These are phyloP conservation scores for Spathaspora arborariae DNA, from an alignment of 805 yeast species.

Conservation along the genomic window DNA sequence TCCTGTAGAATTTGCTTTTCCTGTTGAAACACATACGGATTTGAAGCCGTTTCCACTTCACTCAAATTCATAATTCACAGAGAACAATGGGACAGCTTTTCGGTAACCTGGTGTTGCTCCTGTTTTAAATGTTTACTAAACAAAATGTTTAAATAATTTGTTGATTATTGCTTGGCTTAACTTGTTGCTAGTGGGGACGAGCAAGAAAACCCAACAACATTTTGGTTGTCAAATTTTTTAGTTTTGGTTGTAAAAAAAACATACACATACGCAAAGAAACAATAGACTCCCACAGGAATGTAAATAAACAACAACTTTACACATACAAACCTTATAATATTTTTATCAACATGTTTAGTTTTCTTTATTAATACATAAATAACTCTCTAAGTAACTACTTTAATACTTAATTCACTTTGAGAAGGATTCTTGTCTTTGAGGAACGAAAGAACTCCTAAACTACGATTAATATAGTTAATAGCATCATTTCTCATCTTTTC, in stretches of 20 bases:
- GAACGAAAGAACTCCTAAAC: constrained; percentile 39
- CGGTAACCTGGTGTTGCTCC: neutral
- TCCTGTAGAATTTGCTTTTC: neutral
- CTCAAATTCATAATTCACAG: neutral
- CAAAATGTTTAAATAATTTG: neutral
- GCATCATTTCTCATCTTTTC: constrained; percentile 50
- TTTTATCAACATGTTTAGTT: too few species aligned
- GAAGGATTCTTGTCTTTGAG: too few species aligned
- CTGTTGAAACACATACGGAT: neutral
- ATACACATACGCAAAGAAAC: too few species aligned
- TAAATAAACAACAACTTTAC: neutral
- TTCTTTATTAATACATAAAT: too few species aligned
- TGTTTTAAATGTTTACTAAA: neutral
- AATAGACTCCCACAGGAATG: neutral
- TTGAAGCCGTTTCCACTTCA: neutral
- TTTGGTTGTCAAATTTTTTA: neutral
- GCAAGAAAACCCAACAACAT: neutral
- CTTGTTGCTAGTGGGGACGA: too few species aligned
- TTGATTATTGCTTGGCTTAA: too few species aligned
- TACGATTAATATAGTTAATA: constrained; percentile 54
- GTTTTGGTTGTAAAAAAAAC: neutral
- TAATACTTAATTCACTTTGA: too few species aligned
- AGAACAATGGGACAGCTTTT: neutral
- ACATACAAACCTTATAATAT: too few species aligned
- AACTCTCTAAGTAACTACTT: too few species aligned